Evolutionary conservation across 2,329 filamentous ascomycete genomes (phyloP).

Genomic region (Colletotrichum costaricense): DNA sequence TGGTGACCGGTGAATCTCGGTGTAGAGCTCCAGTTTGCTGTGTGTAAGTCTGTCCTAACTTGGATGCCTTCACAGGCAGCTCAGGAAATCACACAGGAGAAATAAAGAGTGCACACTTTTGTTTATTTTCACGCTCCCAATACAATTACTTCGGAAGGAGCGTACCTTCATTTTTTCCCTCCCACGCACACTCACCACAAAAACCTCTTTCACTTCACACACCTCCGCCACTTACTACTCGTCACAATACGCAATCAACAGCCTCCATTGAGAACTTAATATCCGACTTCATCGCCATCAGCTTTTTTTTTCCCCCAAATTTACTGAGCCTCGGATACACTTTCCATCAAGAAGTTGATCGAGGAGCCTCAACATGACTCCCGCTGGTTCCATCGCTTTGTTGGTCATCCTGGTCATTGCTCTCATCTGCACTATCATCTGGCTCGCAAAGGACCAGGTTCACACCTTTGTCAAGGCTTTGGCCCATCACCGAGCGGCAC

Average conservation of each 20-base stretch:
- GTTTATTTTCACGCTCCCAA: neutral
- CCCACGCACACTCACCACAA: too few species aligned
- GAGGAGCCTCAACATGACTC: slow-evolving; percentile 39
- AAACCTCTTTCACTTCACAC: neutral
- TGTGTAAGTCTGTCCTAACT: neutral
- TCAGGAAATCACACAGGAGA: neutral
- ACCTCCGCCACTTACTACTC: too few species aligned
- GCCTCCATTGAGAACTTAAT: neutral
- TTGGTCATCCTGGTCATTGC: slow-evolving; percentile 45
- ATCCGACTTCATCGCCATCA: neutral
- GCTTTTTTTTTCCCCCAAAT: neutral
- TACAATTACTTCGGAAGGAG: neutral
- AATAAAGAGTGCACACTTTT: neutral
- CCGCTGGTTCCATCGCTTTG: slow-evolving; percentile 45
- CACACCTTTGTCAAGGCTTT: slow-evolving; percentile 42
- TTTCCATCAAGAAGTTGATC: neutral
- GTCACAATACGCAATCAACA: neutral
- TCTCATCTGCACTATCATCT: slow-evolving; percentile 44
- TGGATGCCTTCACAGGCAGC: neutral
- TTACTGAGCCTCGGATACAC: neutral
- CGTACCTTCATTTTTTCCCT: too few species aligned
- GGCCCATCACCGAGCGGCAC: slow-evolving; percentile 10
- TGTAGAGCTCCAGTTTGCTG: neutral
- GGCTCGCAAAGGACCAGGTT: slow-evolving; percentile 44
- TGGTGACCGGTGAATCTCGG: neutral